Conservation (phyloP, 495 filamentous ascomycete species). For the Penicillium fimorum region DNA sequence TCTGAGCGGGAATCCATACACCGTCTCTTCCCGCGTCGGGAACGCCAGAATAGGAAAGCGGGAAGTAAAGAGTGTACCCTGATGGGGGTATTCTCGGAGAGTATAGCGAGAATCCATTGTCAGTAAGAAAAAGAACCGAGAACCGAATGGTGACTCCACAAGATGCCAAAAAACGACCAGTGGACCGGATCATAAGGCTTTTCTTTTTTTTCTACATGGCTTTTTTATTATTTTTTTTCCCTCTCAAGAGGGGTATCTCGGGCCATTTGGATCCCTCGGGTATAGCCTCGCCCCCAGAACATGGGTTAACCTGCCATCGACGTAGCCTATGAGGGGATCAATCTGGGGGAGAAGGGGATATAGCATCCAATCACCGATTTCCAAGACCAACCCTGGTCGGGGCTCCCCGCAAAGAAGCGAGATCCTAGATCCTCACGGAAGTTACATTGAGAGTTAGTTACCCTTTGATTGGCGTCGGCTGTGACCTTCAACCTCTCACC, state of each 20-base stretch:
- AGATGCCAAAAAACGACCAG: neutral
- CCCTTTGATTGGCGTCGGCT: conserved; percentile 1
- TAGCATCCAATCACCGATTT: neutral
- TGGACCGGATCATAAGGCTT: conserved; percentile 9
- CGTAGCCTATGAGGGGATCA: conserved; percentile 7
- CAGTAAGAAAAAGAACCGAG: neutral
- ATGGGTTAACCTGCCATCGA: conserved; percentile 6
- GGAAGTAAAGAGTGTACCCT: conserved; percentile 4
- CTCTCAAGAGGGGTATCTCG: conserved; percentile 10
- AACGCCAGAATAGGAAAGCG: conserved; percentile 28
- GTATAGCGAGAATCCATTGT: conserved; percentile 12
- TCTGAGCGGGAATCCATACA: conserved; percentile 9
- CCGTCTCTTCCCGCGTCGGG: conserved; percentile 20
- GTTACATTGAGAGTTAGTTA: conserved; percentile 7
- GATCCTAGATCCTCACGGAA: conserved; percentile 12
- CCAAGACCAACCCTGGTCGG: conserved; percentile 1
- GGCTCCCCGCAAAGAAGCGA: conserved; percentile 14
- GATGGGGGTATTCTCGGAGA: conserved; percentile 17
- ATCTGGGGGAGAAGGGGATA: neutral
- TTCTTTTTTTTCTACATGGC: conserved; percentile 4
- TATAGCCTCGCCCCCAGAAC: neutral
- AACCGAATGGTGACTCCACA: neutral
- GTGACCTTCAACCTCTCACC: neutral
- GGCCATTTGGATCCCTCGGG: conserved; percentile 11
- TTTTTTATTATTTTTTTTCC: neutral